phyloP scores from a whole-genome alignment of 1,284 basidiomycete genomes.

The Apiotrichum brassicae region DNA sequence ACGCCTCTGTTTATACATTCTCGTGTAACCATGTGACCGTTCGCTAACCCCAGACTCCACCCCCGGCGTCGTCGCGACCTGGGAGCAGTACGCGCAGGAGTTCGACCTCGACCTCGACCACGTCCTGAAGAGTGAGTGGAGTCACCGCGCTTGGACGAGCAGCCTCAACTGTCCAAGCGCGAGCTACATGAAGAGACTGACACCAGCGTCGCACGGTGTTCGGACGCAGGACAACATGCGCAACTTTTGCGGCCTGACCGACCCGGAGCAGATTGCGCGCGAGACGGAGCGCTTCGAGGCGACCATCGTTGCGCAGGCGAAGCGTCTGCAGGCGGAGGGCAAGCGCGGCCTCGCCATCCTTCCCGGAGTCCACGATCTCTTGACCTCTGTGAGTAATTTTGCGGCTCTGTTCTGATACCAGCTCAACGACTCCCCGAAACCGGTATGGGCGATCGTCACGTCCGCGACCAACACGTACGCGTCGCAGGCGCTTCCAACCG shows the following conservation, averaged over 20 bases:
- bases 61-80: conserved; percentile 42
- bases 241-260: conserved; percentile 59
- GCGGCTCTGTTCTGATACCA: conserved; percentile 24
- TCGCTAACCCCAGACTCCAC: conserved; percentile 33
- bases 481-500: conserved; percentile 56
- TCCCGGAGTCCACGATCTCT: conserved; percentile 37
- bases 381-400: conserved; percentile 26
- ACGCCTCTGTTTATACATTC: background rate
- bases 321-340: conserved; percentile 36
- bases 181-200: background rate
- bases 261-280: conserved; percentile 52
- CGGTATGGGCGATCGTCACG: conserved; percentile 70
- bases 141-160: background rate
- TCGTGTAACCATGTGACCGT: no score
- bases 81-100: conserved; percentile 39
- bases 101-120: conserved; percentile 42
- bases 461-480: conserved; percentile 70
- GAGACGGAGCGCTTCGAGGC: conserved; percentile 39
- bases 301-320: conserved; percentile 42
- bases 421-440: conserved; percentile 64
- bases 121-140: conserved; percentile 39
- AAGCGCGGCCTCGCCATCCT: conserved; percentile 41
- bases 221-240: conserved; percentile 64
- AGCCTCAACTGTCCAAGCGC: no score
- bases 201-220: conserved; percentile 64